Evolutionary conservation across 2,329 filamentous ascomycete genomes (phyloP).

Genomic region (Chaetomium sp.): DNA sequence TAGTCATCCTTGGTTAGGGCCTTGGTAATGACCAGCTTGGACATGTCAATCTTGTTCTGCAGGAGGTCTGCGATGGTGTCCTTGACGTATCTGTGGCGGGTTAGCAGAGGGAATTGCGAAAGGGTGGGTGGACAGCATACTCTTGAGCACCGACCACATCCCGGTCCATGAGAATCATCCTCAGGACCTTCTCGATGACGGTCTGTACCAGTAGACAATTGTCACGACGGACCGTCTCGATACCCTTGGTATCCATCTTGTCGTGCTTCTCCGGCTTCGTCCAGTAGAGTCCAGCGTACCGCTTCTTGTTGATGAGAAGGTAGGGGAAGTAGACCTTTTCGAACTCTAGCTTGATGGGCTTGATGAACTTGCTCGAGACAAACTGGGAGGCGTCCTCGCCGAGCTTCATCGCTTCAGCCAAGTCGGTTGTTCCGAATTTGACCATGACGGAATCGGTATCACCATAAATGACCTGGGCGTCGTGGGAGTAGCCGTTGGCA

Average conservation of each 20-base stretch:
- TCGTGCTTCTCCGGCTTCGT: slow-evolving; percentile 92
- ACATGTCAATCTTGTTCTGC: slow-evolving; percentile 98
- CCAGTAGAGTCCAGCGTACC: slow-evolving; percentile 97
- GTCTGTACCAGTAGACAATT: slow-evolving; percentile 95
- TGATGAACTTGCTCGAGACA: slow-evolving; percentile 90
- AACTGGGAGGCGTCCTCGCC: slow-evolving; percentile 89
- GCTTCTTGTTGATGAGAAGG: slow-evolving; percentile 98
- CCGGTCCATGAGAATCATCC: slow-evolving; percentile 93
- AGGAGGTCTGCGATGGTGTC: slow-evolving; percentile 91
- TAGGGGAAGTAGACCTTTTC: slow-evolving; percentile 99
- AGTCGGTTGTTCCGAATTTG: slow-evolving; percentile 88
- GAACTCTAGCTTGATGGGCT: slow-evolving; percentile 98
- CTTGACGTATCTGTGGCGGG: slow-evolving; percentile 77
- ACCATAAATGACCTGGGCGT: slow-evolving; percentile 97
- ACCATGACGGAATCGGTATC: slow-evolving; percentile 99
- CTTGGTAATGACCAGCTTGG: slow-evolving; percentile 98
- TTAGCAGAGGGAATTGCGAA: slow-evolving; percentile 33
- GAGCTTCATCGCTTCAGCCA: slow-evolving; percentile 88
- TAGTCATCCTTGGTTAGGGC: slow-evolving; percentile 91
- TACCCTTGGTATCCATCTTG: slow-evolving; percentile 99
- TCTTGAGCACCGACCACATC: slow-evolving; percentile 90
- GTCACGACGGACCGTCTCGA: slow-evolving; percentile 95
- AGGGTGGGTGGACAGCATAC: slow-evolving; percentile 56
- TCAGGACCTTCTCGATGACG: slow-evolving; percentile 93
- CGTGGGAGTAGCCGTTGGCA: slow-evolving; percentile 89